phyloP scores from a whole-genome alignment of 768 basidiomycete species.

The Coprinellus aureogranulatus region DNA sequence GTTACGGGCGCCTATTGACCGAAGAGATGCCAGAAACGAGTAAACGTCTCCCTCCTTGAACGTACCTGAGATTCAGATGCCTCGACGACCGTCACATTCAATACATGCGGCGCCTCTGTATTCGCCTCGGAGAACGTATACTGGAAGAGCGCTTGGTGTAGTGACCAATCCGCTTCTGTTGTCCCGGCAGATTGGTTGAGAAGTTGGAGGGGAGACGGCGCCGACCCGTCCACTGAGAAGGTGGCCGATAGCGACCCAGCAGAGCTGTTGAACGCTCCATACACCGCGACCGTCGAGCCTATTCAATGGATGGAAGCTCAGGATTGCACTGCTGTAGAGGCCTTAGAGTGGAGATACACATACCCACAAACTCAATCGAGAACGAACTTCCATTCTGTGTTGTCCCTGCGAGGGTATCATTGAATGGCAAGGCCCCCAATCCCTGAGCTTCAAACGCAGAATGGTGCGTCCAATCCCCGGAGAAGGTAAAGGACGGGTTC shows the following conservation, averaged over 20 bases:
- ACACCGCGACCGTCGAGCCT: slow-evolving; percentile 6
- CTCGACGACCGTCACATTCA: slow-evolving; percentile 4
- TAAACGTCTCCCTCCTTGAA: neutral
- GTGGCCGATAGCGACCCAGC: neutral
- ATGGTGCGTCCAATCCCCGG: slow-evolving; percentile 1
- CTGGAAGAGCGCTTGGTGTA: slow-evolving; percentile 6
- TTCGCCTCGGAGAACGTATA: neutral
- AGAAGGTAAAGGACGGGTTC: slow-evolving; percentile 3
- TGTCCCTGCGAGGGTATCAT: slow-evolving; percentile 1
- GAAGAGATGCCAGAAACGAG: neutral
- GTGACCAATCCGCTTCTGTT: neutral
- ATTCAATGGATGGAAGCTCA: no score
- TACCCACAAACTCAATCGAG: slow-evolving; percentile 4
- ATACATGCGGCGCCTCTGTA: neutral
- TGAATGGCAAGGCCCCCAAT: slow-evolving; percentile 1
- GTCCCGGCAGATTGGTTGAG: neutral
- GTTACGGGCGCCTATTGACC: neutral
- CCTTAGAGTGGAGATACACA: neutral
- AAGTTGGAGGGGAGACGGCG: neutral
- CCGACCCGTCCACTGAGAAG: slow-evolving; percentile 2
- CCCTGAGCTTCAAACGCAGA: neutral
- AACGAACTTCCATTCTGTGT: neutral
- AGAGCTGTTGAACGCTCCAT: neutral
- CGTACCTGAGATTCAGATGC: slow-evolving; percentile 8
- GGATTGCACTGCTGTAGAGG: neutral